Evolutionary conservation across 1,139 yeast genomes (phyloP).

Genomic region (Candida frijolesensis): DNA sequence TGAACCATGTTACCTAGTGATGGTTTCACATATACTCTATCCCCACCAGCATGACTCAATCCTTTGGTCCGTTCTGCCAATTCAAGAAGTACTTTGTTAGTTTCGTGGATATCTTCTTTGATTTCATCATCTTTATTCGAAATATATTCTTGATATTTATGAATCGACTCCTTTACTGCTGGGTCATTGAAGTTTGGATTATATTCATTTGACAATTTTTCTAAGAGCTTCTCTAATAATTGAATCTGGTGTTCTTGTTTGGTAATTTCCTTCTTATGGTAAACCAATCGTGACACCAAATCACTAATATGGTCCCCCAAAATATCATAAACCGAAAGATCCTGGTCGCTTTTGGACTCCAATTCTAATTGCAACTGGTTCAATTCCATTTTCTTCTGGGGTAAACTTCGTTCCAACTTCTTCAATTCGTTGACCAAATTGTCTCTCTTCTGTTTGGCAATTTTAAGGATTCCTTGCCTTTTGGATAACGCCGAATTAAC

Average conservation of each 20-base stretch:
- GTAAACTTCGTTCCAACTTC: conserved; percentile 27
- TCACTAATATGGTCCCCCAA: conserved; percentile 21
- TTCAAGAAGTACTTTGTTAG: conserved; percentile 14
- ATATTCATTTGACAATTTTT: conserved; percentile 55
- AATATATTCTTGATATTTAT: conserved; percentile 56
- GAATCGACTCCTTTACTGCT: conserved; percentile 77
- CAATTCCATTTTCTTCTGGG: conserved; percentile 27
- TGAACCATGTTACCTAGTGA: conserved; percentile 27
- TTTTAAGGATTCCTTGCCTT: conserved; percentile 27
- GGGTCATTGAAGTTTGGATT: conserved; percentile 91
- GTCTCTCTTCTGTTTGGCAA: conserved; percentile 24
- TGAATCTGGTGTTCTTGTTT: conserved; percentile 21
- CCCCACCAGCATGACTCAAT: conserved; percentile 8
- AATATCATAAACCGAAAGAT: conserved; percentile 21
- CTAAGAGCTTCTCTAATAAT: conserved; percentile 47
- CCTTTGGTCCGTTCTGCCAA: conserved; percentile 18
- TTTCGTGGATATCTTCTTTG: conserved; percentile 13
- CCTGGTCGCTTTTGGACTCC: conserved; percentile 15
- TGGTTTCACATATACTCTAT: conserved; percentile 18
- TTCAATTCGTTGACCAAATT: conserved; percentile 29
- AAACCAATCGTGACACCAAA: conserved; percentile 11
- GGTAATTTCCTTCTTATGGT: conserved; percentile 14
- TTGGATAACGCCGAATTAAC: conserved; percentile 25
- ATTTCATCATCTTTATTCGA: conserved; percentile 36
- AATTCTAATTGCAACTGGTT: conserved; percentile 11